Conservation (phyloP, 2,329 filamentous ascomycete genomes). For the Aspergillus hiratsukae region DNA sequence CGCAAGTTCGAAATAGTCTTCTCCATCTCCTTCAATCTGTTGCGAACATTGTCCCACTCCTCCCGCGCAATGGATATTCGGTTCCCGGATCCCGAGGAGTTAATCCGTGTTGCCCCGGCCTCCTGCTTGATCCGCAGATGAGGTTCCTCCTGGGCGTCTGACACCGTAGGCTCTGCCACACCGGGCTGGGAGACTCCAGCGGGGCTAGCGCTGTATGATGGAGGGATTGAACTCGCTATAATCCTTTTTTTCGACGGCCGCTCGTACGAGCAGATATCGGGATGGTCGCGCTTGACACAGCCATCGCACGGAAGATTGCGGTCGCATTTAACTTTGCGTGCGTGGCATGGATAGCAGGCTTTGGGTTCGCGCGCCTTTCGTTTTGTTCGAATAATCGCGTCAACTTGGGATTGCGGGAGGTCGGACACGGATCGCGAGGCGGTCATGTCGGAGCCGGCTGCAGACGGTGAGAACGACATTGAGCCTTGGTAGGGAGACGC, state of each 20-base stretch:
- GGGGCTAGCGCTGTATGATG: conserved; percentile 21
- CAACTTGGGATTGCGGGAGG: conserved; percentile 43
- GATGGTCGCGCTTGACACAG: conserved; percentile 47
- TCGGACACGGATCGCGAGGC: conserved; percentile 32
- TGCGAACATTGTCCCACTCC: conserved; percentile 43
- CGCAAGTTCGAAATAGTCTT: conserved; percentile 37
- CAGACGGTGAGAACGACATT: conserved; percentile 27
- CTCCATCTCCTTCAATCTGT: conserved; percentile 41
- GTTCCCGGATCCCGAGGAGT: conserved; percentile 11
- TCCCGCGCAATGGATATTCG: conserved; percentile 39
- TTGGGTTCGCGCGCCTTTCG: conserved; percentile 46
- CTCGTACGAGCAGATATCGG: conserved; percentile 47
- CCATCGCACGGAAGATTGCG: conserved; percentile 47
- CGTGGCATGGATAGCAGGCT: conserved; percentile 44
- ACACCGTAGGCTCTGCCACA: conserved; percentile 8
- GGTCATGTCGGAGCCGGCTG: conserved; percentile 19
- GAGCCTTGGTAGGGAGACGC: conserved; percentile 27
- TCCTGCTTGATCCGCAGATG: conserved; percentile 19
- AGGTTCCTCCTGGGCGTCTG: conserved; percentile 17
- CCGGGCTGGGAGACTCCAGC: conserved; percentile 8
- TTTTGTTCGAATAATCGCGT: conserved; percentile 46
- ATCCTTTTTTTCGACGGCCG: conserved; percentile 44
- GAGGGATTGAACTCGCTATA: conserved; percentile 17
- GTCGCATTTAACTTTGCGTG: conserved; percentile 48
- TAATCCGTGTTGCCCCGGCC: conserved; percentile 4